Evolutionary conservation across 2,329 filamentous ascomycete genomes (phyloP).

Genomic region (Aureobasidium sp.): DNA sequence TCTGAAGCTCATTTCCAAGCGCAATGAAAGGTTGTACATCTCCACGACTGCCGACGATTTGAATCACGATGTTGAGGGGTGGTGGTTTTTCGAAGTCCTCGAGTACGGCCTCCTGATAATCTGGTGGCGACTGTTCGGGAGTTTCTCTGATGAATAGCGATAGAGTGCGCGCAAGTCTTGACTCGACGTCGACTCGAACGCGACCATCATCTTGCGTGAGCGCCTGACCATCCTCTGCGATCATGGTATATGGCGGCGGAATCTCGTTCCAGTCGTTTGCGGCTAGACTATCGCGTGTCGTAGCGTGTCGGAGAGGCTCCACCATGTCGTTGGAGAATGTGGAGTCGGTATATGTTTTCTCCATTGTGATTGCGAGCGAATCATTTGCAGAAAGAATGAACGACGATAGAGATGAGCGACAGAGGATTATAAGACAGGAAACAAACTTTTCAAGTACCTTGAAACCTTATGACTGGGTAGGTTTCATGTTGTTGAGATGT

Average conservation of each 20-base stretch:
- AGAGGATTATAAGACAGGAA: background rate
- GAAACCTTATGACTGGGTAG: background rate
- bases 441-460: background rate
- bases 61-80: constrained; percentile 40
- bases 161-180: background rate
- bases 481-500: background rate
- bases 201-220: background rate
- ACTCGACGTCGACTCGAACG: background rate
- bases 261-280: background rate
- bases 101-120: background rate
- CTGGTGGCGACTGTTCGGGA: background rate
- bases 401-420: background rate
- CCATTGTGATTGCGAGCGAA: background rate
- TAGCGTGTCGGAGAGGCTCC: background rate
- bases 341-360: background rate
- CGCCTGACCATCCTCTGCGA: background rate
- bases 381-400: background rate
- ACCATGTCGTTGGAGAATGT: background rate
- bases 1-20: constrained; percentile 40
- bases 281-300: background rate
- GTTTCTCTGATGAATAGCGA: background rate
- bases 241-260: background rate
- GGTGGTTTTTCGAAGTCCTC: background rate
- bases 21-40: constrained; percentile 45
- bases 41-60: constrained; percentile 41